Evolutionary conservation across 257 asterid species (phyloP).

Genomic region (Jasminum sambac): DNA sequence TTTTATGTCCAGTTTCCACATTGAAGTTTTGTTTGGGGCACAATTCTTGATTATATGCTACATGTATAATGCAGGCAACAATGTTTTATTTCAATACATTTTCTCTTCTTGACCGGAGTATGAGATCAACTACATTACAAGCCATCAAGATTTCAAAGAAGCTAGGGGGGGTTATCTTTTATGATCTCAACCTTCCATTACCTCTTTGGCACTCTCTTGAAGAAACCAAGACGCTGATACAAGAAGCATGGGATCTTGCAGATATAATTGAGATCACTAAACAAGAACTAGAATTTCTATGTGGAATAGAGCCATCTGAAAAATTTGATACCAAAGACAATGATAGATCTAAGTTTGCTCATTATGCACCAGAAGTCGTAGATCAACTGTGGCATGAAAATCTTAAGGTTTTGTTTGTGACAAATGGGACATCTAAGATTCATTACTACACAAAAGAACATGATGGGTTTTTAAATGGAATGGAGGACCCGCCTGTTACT

Average conservation of each 20-base stretch:
- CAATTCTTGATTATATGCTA: conserved; percentile 25
- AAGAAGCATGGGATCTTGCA: conserved; percentile 68
- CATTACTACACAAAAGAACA: conserved; percentile 89
- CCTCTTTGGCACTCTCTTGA: conserved; percentile 81
- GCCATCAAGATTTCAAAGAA: conserved; percentile 69
- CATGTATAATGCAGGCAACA: conserved; percentile 59
- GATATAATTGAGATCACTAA: conserved; percentile 84
- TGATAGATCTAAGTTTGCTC: conserved; percentile 67
- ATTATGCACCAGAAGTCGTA: conserved; percentile 72
- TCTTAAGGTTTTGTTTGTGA: conserved; percentile 82
- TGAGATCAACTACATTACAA: conserved; percentile 69
- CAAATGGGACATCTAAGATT: conserved; percentile 93
- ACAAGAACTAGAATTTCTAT: conserved; percentile 92
- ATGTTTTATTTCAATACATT: conserved; percentile 91
- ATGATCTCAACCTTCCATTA: conserved; percentile 81
- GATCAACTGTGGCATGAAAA: conserved; percentile 82
- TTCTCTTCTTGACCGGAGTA: conserved; percentile 70
- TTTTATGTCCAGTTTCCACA: neutral
- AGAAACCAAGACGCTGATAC: conserved; percentile 67
- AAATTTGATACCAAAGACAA: conserved; percentile 66
- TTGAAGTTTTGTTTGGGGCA: neutral
- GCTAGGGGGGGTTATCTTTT: conserved; percentile 71
- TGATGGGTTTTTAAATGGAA: conserved; percentile 71
- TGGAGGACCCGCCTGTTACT: conserved; percentile 89
- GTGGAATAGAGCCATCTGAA: conserved; percentile 69